phyloP scores from a whole-genome alignment of 75 land plant species.

The Isoetes taiwanensis region DNA sequence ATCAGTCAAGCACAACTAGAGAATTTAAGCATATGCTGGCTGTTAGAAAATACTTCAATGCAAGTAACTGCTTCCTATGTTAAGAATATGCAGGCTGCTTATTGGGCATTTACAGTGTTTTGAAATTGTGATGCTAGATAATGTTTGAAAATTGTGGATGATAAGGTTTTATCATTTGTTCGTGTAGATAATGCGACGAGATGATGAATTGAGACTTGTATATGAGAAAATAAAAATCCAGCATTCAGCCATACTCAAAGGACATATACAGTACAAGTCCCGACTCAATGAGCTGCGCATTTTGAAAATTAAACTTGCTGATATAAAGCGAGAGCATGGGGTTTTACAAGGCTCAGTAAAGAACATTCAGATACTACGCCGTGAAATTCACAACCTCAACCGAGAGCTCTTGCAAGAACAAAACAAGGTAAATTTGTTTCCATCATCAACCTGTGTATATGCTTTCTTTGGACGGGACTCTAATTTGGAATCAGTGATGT shows the following conservation, averaged over 20 bases:
- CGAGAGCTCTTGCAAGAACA: slow-evolving; percentile 12
- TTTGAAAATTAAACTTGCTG: background rate
- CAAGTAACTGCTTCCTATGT: no score
- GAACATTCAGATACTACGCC: background rate
- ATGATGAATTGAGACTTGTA: slow-evolving; percentile 4
- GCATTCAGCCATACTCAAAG: slow-evolving; percentile 3
- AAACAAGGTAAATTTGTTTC: slow-evolving; percentile 3
- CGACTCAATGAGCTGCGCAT: slow-evolving; percentile 11
- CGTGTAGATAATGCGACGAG: slow-evolving; percentile 3
- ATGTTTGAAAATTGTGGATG: no score
- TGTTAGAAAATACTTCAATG: no score
- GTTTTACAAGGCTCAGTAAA: background rate
- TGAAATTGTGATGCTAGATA: no score
- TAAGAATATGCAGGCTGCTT: no score
- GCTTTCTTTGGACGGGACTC: no score
- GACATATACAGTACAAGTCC: background rate
- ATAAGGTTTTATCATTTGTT: no score
- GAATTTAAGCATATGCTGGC: no score
- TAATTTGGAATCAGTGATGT: no score
- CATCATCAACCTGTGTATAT: background rate
- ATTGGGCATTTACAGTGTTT: no score
- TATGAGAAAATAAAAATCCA: slow-evolving; percentile 10
- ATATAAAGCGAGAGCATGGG: slow-evolving; percentile 8
- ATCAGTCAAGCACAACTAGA: no score
- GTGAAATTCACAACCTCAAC: slow-evolving; percentile 10